Conservation (phyloP, 768 basidiomycete genomes). For the Clitopilus passeckerianus region DNA sequence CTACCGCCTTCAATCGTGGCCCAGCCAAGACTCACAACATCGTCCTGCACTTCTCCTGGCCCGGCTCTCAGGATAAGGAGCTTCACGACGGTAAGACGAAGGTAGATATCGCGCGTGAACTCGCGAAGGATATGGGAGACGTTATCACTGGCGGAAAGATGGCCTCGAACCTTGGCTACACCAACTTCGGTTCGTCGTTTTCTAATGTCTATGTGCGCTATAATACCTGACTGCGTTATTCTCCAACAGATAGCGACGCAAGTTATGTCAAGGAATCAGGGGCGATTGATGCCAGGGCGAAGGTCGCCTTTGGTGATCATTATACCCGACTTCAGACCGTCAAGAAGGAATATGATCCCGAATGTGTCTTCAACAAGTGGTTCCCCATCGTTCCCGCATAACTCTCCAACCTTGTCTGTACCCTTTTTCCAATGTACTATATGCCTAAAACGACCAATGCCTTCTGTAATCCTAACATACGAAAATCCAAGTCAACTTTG, state of each 20-base stretch:
- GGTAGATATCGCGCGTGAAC: slow-evolving; percentile 21
- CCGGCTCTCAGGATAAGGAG: slow-evolving; percentile 19
- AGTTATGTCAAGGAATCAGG: background rate
- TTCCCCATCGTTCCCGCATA: slow-evolving; percentile 32
- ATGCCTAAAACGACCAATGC: too few relatives aligned
- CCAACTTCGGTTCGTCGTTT: slow-evolving; percentile 38
- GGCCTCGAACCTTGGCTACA: slow-evolving; percentile 26
- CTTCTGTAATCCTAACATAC: too few relatives aligned
- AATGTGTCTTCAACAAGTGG: slow-evolving; percentile 41
- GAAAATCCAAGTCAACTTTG: too few relatives aligned
- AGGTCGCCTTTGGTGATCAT: slow-evolving; percentile 29
- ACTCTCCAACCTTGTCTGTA: too few relatives aligned
- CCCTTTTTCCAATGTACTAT: too few relatives aligned
- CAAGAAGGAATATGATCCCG: slow-evolving; percentile 39
- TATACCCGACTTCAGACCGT: slow-evolving; percentile 33
- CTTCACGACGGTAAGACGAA: background rate
- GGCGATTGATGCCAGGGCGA: slow-evolving; percentile 16
- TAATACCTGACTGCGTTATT: background rate
- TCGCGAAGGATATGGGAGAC: slow-evolving; percentile 22
- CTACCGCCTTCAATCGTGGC: slow-evolving; percentile 36
- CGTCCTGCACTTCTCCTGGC: slow-evolving; percentile 29
- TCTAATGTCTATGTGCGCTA: too few relatives aligned
- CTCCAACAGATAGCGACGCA: background rate
- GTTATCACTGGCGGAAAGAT: slow-evolving; percentile 17
- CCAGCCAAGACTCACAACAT: slow-evolving; percentile 24